Percentiles rank a stretch among this genome's conserved stretches.
These are phyloP conservation scores for Rusavskia elegans DNA, from an alignment of 495 filamentous ascomycete genomes.

Conservation along the genomic window DNA sequence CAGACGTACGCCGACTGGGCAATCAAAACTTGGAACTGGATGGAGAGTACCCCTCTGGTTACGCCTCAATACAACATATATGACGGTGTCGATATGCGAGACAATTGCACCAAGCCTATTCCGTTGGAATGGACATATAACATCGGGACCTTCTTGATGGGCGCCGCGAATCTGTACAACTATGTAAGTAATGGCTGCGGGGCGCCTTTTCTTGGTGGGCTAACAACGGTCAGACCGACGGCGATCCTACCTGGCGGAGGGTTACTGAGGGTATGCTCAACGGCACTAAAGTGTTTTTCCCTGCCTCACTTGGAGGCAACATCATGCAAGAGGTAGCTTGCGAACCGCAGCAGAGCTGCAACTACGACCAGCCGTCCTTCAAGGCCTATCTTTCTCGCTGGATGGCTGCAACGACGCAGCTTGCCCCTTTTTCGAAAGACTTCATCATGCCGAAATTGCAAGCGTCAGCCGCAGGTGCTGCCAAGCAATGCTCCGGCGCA, in stretches of 20 bases:
- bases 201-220: conserved; percentile 14
- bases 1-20: conserved; percentile 57
- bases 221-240: conserved; percentile 36
- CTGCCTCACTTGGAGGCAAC: conserved; percentile 30
- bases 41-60: conserved; percentile 28
- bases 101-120: conserved; percentile 18
- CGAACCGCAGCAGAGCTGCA: conserved; percentile 43
- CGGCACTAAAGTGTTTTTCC: conserved; percentile 38
- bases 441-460: conserved; percentile 46
- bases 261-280: conserved; percentile 41
- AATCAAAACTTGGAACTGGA: conserved; percentile 54
- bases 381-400: conserved; percentile 65
- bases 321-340: conserved; percentile 60
- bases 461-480: conserved; percentile 49
- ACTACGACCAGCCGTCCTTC: conserved; percentile 63
- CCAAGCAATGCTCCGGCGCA: conserved; percentile 44
- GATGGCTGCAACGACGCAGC: conserved; percentile 55
- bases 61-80: conserved; percentile 35
- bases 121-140: conserved; percentile 56
- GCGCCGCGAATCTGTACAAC: conserved; percentile 58
- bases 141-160: conserved; percentile 48
- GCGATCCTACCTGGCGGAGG: conserved; percentile 34
- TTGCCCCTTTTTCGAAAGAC: conserved; percentile 40
- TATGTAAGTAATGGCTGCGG: conserved; percentile 23
- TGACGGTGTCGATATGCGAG: conserved; percentile 31